Evolutionary conservation across 352 stramenopile species (phyloP).

Genomic region (Pythium phragmitis): DNA sequence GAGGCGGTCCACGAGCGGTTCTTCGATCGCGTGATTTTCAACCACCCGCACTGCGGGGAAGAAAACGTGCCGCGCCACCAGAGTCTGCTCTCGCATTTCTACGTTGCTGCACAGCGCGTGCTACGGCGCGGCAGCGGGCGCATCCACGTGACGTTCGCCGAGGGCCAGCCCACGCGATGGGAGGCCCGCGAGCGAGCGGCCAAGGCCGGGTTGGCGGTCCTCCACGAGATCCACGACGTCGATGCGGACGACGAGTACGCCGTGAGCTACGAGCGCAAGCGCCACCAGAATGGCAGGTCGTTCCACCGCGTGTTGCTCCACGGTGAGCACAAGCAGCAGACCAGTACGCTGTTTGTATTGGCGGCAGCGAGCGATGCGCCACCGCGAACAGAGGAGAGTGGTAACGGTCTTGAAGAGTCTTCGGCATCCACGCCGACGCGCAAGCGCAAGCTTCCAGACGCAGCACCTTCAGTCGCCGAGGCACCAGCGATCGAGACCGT

Average conservation of each 20-base stretch:
- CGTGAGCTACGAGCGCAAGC: constrained; percentile 75
- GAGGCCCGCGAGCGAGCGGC: constrained; percentile 51
- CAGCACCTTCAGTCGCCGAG: no score
- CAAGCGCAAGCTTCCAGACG: constrained; percentile 11
- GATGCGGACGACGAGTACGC: constrained; percentile 32
- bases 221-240: constrained; percentile 47
- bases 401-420: background rate
- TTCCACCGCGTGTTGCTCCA: constrained; percentile 79
- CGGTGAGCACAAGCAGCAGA: constrained; percentile 65
- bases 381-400: background rate
- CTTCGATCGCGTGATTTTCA: constrained; percentile 92
- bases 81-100: constrained; percentile 91
- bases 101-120: constrained; percentile 59
- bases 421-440: background rate
- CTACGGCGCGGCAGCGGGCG: constrained; percentile 29
- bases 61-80: constrained; percentile 88
- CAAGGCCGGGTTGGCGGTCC: constrained; percentile 43
- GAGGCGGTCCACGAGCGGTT: constrained; percentile 1
- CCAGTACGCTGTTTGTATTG: constrained; percentile 69
- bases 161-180: constrained; percentile 79
- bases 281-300: constrained; percentile 86
- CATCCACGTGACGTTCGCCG: constrained; percentile 70
- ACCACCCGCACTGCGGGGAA: constrained; percentile 92
- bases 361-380: constrained; percentile 2
- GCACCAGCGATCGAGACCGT: background rate